Evolutionary conservation across 345 rosid genomes (phyloP).

Genomic region (Hevea brasiliensis): DNA sequence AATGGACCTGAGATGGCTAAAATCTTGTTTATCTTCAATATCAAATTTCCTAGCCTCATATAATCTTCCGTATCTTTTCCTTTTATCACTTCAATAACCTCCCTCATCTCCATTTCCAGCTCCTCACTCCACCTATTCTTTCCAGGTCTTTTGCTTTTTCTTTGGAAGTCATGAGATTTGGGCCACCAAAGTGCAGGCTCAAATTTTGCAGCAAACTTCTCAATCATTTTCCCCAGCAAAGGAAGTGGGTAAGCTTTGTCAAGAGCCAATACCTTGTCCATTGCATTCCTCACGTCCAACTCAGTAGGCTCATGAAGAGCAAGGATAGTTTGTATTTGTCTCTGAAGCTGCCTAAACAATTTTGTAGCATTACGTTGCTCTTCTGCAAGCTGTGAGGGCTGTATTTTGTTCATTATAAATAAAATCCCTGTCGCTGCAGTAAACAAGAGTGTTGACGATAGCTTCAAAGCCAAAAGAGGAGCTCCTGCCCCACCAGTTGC

Average conservation of each 20-base stretch:
- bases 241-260: conserved; percentile 46
- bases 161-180: neutral
- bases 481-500: conserved; percentile 24
- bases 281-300: conserved; percentile 23
- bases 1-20: conserved; percentile 47
- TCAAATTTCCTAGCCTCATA: conserved; percentile 38
- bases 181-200: conserved; percentile 44
- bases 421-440: conserved; percentile 39
- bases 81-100: conserved; percentile 33
- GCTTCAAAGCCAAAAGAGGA: conserved; percentile 40
- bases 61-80: conserved; percentile 44
- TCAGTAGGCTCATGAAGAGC: conserved; percentile 15
- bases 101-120: conserved; percentile 43
- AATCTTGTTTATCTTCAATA: conserved; percentile 43
- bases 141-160: neutral
- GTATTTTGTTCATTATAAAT: conserved; percentile 38
- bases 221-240: conserved; percentile 40
- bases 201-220: conserved; percentile 33
- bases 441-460: conserved; percentile 39
- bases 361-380: conserved; percentile 41
- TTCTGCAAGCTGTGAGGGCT: conserved; percentile 46
- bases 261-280: conserved; percentile 33
- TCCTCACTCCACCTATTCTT: conserved; percentile 39
- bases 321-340: conserved; percentile 24
- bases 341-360: conserved; percentile 35